Evolutionary conservation across 106 monocot species (phyloP), one percentile per base, ranked within the genome.

Genomic region (Narthecium ossifragum): DNA sequence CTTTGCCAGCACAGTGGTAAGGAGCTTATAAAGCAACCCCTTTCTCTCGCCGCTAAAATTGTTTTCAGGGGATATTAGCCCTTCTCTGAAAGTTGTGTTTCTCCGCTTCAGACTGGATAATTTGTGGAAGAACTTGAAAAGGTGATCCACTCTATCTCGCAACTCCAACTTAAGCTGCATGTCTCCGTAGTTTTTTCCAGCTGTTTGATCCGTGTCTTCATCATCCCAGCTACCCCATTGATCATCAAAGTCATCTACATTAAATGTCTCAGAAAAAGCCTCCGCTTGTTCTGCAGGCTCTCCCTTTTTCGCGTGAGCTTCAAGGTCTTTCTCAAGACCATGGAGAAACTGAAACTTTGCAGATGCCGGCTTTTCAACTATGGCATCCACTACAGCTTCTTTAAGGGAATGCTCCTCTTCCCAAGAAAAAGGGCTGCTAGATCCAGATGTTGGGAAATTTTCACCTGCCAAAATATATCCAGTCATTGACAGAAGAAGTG

Each of bases 391-490:
- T 37, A 98, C 49, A 60, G 84, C 75, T 73, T 98, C 98, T 70
- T 91, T 98, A 8, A 98, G 61, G 27, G 74, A 80, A 63, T 73
- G 86, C 60, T 98, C 91, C 48, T 98, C 96, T 76, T 98, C 90
- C 96, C 96, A 98, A 21, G 96, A 91, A 63, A 98, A 98, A 34
- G 84, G 96, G 12, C 90, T 73, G 26, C 29, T 67, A 15, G 79
- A 73, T 14, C 70, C 80, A 65, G 98, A 84, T 31, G 78, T 81
- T 50, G 78, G 81, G 46, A 91, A 91, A 65, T 74, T 84, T 70
- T 81, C 87, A 45, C 96, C 90, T 52, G 91, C 90, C 66, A 98
- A 81, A 62, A 98, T 82, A 73, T 88, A 98, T 55, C 98, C 98
- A 53, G 74, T 59, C 49, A 82, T 50, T 34, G 84, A 76, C 57